These are phyloP conservation scores for Fusarium aywerte DNA, from an alignment of 2,329 filamentous ascomycete genomes.

Conservation along the genomic window DNA sequence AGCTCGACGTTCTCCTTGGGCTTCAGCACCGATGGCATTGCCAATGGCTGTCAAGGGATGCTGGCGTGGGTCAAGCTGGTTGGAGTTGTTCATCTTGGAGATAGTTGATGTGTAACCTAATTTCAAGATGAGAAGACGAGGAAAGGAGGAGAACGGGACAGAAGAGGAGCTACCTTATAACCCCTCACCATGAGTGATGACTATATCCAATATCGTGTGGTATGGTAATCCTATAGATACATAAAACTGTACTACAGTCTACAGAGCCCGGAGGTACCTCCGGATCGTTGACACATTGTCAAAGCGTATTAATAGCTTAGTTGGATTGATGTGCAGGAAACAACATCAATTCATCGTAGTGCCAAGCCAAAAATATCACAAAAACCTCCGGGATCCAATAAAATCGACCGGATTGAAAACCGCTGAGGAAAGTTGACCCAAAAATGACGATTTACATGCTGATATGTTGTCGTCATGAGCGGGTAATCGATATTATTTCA, in stretches of 20 bases:
- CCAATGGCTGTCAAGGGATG: slow-evolving; percentile 5
- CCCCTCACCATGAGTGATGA: background rate
- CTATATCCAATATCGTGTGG: background rate
- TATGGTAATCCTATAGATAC: background rate
- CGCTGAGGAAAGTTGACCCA: background rate
- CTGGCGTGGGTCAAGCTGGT: slow-evolving; percentile 10
- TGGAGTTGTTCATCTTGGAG: slow-evolving; percentile 10
- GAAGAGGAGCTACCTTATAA: background rate
- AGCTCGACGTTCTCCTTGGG: background rate
- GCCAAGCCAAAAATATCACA: background rate
- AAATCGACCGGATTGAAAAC: background rate
- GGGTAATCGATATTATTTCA: background rate
- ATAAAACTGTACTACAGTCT: no score
- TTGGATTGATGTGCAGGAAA: background rate
- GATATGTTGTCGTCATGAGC: slow-evolving; percentile 2
- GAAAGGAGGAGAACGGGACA: background rate
- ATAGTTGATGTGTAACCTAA: background rate
- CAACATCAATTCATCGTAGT: background rate
- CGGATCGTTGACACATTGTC: background rate
- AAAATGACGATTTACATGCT: background rate
- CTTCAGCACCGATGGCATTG: background rate
- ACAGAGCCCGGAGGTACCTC: slow-evolving; percentile 2
- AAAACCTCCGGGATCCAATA: background rate
- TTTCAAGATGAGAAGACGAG: background rate
- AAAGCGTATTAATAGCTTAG: background rate